Evolutionary conservation across 2,329 filamentous ascomycete species (phyloP), one percentile per base, ranked within the genome.

Genomic region (Sarocladiaceae sp.): DNA sequence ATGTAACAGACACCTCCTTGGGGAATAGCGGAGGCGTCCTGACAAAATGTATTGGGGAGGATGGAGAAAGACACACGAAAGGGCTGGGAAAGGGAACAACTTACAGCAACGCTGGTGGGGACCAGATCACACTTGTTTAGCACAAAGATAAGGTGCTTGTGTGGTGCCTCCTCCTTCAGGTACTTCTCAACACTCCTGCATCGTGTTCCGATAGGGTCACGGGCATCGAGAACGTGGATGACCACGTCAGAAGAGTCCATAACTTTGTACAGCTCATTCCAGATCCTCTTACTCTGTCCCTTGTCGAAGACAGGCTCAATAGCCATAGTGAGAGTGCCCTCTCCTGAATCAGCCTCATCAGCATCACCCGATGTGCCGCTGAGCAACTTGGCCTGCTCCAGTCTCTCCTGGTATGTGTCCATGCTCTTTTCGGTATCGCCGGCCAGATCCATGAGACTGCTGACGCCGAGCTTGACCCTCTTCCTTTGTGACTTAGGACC

Each of bases 1-100:
- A 87, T 90, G 89, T 99, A 99, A 99, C 94, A 95, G 92, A 90
- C 81, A 73, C 83, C 85, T 86, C 87, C 89, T 94, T 84, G 69
- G 77, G 73, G 67, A 70, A 73, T 79, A 83, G 74, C 73, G 76
- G 26, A 79, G 85, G 82, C 78, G 88, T 95, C 93, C 94, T 95
- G 90, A 94, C 91, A 74, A 78, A 72, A 63, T 75, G 71, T 79
- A 78, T 84, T 88, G 86, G 86, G 80, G 61, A 57, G 48, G 35
- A 36, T 33, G 55, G 51, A 49, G 53, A 57, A 46, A 52, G 50
- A n/a, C n/a, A n/a, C n/a, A n/a, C n/a, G 56, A 54, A 46, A 52
- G 54, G 31, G 50, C 36, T 54, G 28, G 47, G 31, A 58, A 49
- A 47, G 44, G 52, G 13, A 53, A 48, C 53, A 56, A 92, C 94